Base-by-base conservation (phyloP, 306 rosid genomes). In the Dicorynia guianensis region DNA sequence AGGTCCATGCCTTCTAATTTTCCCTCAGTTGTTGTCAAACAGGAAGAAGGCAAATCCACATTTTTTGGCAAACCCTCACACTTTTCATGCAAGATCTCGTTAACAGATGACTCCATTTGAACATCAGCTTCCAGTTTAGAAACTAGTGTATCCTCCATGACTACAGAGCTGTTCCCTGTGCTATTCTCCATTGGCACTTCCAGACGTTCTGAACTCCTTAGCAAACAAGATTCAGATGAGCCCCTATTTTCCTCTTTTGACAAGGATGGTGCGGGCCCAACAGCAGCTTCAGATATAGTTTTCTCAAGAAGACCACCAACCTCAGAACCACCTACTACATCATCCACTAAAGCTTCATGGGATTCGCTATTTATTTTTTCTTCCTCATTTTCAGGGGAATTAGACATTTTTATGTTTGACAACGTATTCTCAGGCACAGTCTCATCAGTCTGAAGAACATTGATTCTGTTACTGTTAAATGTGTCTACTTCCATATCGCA, bases 101-200 rank as follows among this genome's bases (percentile, higher is more conserved):
- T n/a, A 63, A 7, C 55, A 46, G 81, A 69, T 63, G 82, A 42
- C 55, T 69, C 79, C 78, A 48, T 63, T 65, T 42, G 83, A 77
- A 34, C 69, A 36, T 63, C 57, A 63, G 40, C 63, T 57, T 80
- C 81, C 36, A 82, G 40, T 36, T 36, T 33, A 57, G 49, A 53
- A 77, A 49, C 78, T 68, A 57, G 30, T 69, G 80, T 55, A 63
- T 74, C 83, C 80, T 49, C 81, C 59, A 56, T 75, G 67, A 63
- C 15, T 49, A 39, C 68, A 50, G 68, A 73, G 63, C 44, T 69
- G 50, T 57, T 49, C 53, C 40, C 67, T 71, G 48, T 7, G 1
- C 33, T 56, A 58, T 56, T 69, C 63, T 77, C 76, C 46, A 57
- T 57, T 46, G 84, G 44, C 59, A 71, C 80, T 70, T 61, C 62